Evolutionary conservation across 164 flowering plant species (phyloP), one percentile per base, ranked within the genome.

Genomic region (Piper longum): DNA sequence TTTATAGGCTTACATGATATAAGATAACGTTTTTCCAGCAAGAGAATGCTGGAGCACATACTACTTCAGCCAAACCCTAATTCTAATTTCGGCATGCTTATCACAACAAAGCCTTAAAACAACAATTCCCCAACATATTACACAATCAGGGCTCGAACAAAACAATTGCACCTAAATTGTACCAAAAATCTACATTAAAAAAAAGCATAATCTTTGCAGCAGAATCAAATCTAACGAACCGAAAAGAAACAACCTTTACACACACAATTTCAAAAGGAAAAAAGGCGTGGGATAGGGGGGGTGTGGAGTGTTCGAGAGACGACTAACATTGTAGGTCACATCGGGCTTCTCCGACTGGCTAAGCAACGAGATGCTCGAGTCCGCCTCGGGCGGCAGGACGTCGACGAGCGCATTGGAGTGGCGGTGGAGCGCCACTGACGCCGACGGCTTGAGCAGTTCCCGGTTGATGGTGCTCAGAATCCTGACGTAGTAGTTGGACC

Each of bases 331-430:
- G 52, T 48, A 48, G 52, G 52, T 48, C 11, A 48, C 52, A 48
- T 48, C 52, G 11, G 52, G 52, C 52, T 48, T 48, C 52, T 48
- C 52, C 3, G 52, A 48, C 52, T 48, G 52, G 52, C 52, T 48
- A 14, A 48, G 52, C 52, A 48, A 13, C 14, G 96, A 89, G 56
- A 92, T 92, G 69, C 93, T 87, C 2, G 78, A 76, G 62, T 91
- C 98, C 3, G 96, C 98, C 70, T 91, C 98, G 1, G 96, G 98
- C 4, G 98, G 98, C 66, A 91, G 69, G 0, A 91, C 95, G 67
- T 91, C 98, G 2, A 91, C 98, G 0, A 91, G 84, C 16, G 98
- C 96, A 64, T 91, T 91, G 16, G 92, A 87, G 66, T 92, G 95
- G 1, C 96, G 83, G 64, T 92, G 98, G 56, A 92, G 72, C 0